phyloP scores from a whole-genome alignment of 495 filamentous ascomycete genomes.

The Trichoderma asperelloides region DNA sequence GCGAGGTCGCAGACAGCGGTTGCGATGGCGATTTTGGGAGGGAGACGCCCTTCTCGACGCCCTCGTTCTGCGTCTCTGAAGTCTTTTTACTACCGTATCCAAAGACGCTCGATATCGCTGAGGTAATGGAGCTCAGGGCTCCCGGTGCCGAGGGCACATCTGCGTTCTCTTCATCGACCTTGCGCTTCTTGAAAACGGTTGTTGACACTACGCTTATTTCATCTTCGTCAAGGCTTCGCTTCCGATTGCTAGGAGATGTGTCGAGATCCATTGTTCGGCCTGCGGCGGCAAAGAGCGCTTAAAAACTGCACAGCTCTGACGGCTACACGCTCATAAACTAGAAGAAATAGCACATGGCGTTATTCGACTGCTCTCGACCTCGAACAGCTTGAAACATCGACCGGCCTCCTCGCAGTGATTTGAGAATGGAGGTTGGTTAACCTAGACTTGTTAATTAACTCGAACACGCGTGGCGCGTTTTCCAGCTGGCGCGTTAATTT shows the following conservation, averaged over 20 bases:
- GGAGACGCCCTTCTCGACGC: not conserved
- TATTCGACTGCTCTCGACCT: not conserved
- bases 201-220: not conserved
- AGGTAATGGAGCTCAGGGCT: not conserved
- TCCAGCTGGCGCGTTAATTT: constrained; percentile 2
- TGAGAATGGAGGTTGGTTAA: not conserved
- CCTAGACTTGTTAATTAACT: constrained; percentile 1
- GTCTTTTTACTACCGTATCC: constrained; percentile 1
- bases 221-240: not conserved
- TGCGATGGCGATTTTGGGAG: not conserved
- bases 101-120: constrained; percentile 5
- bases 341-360: not conserved
- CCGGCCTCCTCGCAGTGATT: not conserved
- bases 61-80: not conserved
- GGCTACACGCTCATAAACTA: not conserved
- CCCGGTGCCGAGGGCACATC: not conserved
- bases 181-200: constrained; percentile 4
- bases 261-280: not conserved
- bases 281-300: not conserved
- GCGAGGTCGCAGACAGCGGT: not conserved
- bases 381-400: not conserved
- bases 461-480: constrained; percentile 1
- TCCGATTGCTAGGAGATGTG: not conserved
- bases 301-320: not conserved
- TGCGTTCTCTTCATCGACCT: not conserved